Base-by-base conservation (phyloP, 2,329 filamentous ascomycete species). In the Aspergillus udagawae region DNA sequence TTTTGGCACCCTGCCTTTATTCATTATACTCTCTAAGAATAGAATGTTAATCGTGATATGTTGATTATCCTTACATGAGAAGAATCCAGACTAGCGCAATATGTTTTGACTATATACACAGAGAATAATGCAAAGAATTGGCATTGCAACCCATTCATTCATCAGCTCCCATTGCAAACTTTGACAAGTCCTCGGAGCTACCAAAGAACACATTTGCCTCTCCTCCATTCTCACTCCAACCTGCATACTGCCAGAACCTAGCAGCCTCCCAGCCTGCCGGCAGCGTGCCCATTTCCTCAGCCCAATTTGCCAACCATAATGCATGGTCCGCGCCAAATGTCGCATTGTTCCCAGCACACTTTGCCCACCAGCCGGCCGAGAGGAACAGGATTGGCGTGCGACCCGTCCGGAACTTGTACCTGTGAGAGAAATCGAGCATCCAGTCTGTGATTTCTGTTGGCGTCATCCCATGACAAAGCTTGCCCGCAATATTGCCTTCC, bases 301-400 rank as follows among this genome's bases (percentile, higher is more conserved):
- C 54, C 57, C 57, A 59, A 41, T 59, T 59, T 28, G 57, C 57
- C 47, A 59, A 35, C 57, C 57, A 59, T 4, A 59, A 32, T 29
- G 51, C 17, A 56, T 56, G 57, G 4, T 53, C 48, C 38, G 38
- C 48, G 2, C 29, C 57, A 51, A 59, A 59, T 0, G 45, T 48
- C 25, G 49, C 47, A 47, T 56, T 51, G 32, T 52, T 51, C n/a
- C 51, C 54, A 0, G 54, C 57, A 27, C 57, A 59, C 51, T 59
- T 21, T 20, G 5, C 48, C 57, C 57, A 59, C 57, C 57, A 59
- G 3, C 23, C n/a, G 48, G 57, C 54, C 1, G 53, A 56, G 1
- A 59, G 57, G 25, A 59, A 59, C 21, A 59, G 14, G 4, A 56
- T 35, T 23, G 57, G 57, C 20, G 12, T 1, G 2, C 57, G 49